A percentile compares a stretch with the other conserved stretches of the same genome.
phyloP scores from a whole-genome alignment of 2,329 filamentous ascomycete species.

The Ilyonectria mors-panacis region DNA sequence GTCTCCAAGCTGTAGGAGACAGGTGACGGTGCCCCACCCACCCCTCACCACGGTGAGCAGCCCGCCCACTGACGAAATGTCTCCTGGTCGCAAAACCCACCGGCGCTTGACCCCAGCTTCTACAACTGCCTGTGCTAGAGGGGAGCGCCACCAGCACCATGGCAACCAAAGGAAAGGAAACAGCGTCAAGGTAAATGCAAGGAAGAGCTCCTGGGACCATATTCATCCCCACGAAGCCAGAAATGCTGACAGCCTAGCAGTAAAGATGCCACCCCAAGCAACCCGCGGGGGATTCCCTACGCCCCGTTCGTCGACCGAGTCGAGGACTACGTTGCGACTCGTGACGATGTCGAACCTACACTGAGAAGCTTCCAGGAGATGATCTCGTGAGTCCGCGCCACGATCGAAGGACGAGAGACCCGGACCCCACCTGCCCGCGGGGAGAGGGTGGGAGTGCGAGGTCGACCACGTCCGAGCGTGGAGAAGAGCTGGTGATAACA shows the following conservation, averaged over 20 bases:
- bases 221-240: neutral
- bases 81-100: conserved; percentile 48
- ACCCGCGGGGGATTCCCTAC: conserved; percentile 86
- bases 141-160: conserved; percentile 50
- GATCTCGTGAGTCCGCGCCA: conserved; percentile 78
- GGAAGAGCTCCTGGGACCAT: neutral
- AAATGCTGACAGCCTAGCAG: conserved; percentile 44
- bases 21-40: conserved; percentile 45
- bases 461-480: conserved; percentile 23
- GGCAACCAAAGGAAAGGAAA: conserved; percentile 59
- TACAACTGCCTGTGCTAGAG: conserved; percentile 39
- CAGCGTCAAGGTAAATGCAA: conserved; percentile 52
- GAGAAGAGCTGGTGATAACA: conserved; percentile 37
- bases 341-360: conserved; percentile 84
- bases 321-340: conserved; percentile 86
- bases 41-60: conserved; percentile 49
- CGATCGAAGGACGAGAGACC: conserved; percentile 25
- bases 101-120: conserved; percentile 43
- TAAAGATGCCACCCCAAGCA: conserved; percentile 72
- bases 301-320: conserved; percentile 91
- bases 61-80: conserved; percentile 51
- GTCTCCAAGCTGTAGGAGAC: neutral
- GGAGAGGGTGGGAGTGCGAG: conserved; percentile 15
- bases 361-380: conserved; percentile 91
- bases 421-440: conserved; percentile 10